These are phyloP conservation scores for Dictyostelium brefeldianum DNA, from an alignment of 78 protist species.

Conservation along the genomic window DNA sequence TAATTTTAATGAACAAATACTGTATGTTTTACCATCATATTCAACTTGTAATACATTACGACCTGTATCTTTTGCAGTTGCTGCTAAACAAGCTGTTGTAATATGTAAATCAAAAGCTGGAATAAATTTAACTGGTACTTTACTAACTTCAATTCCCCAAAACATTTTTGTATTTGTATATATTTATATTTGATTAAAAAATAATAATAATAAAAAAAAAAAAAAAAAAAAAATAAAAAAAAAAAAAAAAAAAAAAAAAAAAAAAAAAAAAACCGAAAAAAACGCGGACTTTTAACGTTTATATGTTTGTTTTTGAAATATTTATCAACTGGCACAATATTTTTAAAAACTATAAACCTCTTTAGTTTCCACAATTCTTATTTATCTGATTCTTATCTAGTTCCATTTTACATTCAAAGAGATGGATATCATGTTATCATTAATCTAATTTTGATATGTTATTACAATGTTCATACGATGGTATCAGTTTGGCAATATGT, in stretches of 20 bases:
- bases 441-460: no score
- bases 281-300: no score
- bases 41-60: conserved; percentile 64
- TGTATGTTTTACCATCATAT: conserved; percentile 25
- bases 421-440: no score
- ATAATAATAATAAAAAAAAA: background rate
- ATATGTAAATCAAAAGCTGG: conserved; percentile 61
- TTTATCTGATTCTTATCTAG: no score
- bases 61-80: conserved; percentile 20
- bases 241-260: background rate
- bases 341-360: no score
- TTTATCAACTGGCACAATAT: no score
- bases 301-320: no score
- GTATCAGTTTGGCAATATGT: no score
- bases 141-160: conserved; percentile 70
- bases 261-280: conserved; percentile 11
- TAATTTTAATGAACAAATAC: conserved; percentile 48
- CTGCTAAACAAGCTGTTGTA: conserved; percentile 64
- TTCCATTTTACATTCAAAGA: no score
- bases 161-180: background rate
- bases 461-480: no score
- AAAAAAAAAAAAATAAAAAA: background rate
- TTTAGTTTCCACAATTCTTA: no score
- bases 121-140: conserved; percentile 8
- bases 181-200: background rate